Base-by-base conservation (phyloP, 176 grass and related monocot genomes). In the Avena insularis region DNA sequence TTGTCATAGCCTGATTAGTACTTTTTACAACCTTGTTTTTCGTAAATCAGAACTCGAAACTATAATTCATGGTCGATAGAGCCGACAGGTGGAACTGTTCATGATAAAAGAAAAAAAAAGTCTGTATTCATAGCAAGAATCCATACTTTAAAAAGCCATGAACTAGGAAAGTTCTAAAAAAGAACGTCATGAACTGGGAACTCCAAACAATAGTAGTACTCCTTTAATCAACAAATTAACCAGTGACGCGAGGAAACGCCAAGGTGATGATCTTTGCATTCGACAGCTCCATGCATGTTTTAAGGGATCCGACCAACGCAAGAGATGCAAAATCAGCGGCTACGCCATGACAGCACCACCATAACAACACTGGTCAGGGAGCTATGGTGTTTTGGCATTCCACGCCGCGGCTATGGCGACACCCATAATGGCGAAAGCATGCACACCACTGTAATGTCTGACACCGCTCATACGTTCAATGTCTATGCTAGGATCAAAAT, bases 41-140 rank as follows among this genome's bases (percentile, higher is more conserved):
- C 64, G 77, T 57, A 69, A 83, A 69, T 78, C 77, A 68, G 71
- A 78, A 75, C 82, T 64, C 66, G 67, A 43, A 54, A 78, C 35
- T 71, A 27, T 71, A 62, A 81, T 46, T 49, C 63, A 49, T 57
- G 66, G 12, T n/a, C 33, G 46, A 87, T 54, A 82, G 21, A 62
- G 25, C 56, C 58, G 40, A 25, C 78, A 90, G 60, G 15, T 59
- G 50, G 50, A 51, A 55, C 50, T 88, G 43, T 66, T 66, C 48
- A 54, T 3, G 4, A 63, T 64, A 62, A 63, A 33, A 86, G 27
- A 25, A 15, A 56, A 57, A 51, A 73, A 53, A 79, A 4, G 67
- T 2, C 2, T 50, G 35, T 23, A 20, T 58, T 36, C 12, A 73
- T 8, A 48, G 47, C 19, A 66, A 57, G 19, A 75, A 82, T 63